phyloP scores from a whole-genome alignment of 495 filamentous ascomycete species.

The Hamigera avellanea region DNA sequence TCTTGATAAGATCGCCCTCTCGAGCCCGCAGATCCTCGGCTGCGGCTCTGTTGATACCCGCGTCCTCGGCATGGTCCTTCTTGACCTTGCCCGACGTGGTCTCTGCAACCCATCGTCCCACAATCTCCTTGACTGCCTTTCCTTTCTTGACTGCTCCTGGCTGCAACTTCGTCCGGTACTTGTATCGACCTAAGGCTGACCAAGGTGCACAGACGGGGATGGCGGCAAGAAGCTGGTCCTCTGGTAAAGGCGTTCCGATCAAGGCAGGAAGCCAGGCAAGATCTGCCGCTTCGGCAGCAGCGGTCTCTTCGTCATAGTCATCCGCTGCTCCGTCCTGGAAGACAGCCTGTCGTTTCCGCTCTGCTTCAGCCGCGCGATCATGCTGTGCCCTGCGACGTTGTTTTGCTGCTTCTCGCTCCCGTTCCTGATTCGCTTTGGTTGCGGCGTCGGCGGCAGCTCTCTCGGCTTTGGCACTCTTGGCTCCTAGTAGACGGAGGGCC shows the following conservation, averaged over 20 bases:
- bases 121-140: conserved; percentile 83
- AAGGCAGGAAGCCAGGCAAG: conserved; percentile 58
- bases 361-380: conserved; percentile 51
- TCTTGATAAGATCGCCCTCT: conserved; percentile 73
- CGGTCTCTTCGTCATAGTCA: conserved; percentile 44
- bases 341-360: conserved; percentile 44
- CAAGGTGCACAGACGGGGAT: conserved; percentile 90
- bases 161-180: conserved; percentile 89
- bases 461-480: conserved; percentile 42
- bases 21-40: conserved; percentile 67
- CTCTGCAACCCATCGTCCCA: conserved; percentile 57
- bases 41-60: conserved; percentile 48
- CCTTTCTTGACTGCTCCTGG: conserved; percentile 86
- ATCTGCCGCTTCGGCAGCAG: conserved; percentile 31
- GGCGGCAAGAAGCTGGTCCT: conserved; percentile 80
- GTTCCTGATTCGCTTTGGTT: conserved; percentile 41
- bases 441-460: conserved; percentile 38
- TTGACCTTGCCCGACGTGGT: conserved; percentile 36
- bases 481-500: conserved; percentile 72
- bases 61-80: conserved; percentile 36
- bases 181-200: conserved; percentile 62
- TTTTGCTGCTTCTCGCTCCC: conserved; percentile 51
- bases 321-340: conserved; percentile 45
- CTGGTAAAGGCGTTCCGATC: conserved; percentile 62
- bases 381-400: conserved; percentile 71